A percentile compares a stretch with the other conserved stretches of the same genome.
Evolutionary conservation across 2,329 filamentous ascomycete genomes (phyloP).

Genomic region (Cercospora citrullina): DNA sequence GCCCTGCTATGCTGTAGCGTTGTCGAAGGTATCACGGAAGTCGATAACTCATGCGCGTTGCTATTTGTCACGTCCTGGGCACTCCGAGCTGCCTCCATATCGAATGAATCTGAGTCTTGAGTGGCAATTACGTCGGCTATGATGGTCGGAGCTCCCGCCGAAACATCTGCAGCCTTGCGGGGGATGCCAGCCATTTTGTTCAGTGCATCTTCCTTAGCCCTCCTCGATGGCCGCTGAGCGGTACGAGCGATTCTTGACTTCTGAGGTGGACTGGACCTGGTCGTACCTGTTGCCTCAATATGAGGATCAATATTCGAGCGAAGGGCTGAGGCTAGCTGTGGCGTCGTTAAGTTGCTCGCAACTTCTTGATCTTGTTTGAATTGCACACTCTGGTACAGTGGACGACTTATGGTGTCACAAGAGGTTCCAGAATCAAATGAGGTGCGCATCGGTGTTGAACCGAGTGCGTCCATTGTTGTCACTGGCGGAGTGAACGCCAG

Average conservation of each 20-base stretch:
- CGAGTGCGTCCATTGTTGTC: slow-evolving; percentile 28
- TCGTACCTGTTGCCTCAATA: neutral
- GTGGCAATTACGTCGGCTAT: neutral
- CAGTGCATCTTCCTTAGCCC: slow-evolving; percentile 11
- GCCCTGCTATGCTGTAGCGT: neutral
- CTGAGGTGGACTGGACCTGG: neutral
- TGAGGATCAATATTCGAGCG: neutral
- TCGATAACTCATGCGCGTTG: neutral
- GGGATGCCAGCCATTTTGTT: neutral
- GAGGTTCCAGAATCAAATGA: slow-evolving; percentile 22
- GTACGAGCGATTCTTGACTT: neutral
- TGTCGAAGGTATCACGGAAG: neutral
- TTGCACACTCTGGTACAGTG: slow-evolving; percentile 15
- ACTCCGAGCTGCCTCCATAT: neutral
- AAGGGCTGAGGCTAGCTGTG: neutral
- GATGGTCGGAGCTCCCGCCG: neutral
- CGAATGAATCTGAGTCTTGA: neutral
- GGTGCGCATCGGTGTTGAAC: slow-evolving; percentile 26
- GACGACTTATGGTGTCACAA: slow-evolving; percentile 18
- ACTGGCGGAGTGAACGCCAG: slow-evolving; percentile 20
- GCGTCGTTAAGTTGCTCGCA: neutral
- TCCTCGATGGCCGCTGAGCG: neutral
- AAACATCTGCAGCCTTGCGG: neutral
- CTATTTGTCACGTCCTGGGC: neutral
- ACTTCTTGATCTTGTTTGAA: neutral